phyloP scores from a whole-genome alignment of 2,329 filamentous ascomycete species.

The Monosporascus sp. region DNA sequence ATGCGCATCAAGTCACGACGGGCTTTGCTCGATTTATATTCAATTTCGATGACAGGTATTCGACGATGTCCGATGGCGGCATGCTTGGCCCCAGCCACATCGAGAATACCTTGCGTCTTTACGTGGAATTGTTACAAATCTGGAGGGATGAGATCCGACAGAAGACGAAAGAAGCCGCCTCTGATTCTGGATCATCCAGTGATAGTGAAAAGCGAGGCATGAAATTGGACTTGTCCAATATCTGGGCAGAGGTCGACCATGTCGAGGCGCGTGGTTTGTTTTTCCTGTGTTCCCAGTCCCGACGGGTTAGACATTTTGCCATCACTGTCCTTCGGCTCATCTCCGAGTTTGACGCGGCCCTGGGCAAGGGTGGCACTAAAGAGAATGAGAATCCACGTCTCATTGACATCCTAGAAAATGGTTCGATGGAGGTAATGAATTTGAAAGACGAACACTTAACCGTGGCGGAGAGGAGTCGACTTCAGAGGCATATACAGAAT shows the following conservation, averaged over 20 bases:
- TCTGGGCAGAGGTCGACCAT: constrained; percentile 92
- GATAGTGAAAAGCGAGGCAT: constrained; percentile 64
- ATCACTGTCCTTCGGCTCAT: constrained; percentile 89
- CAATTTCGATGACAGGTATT: constrained; percentile 95
- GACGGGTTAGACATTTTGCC: constrained; percentile 81
- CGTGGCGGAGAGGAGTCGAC: constrained; percentile 83
- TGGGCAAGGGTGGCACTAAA: constrained; percentile 59
- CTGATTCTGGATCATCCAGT: constrained; percentile 58
- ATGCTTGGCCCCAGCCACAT: constrained; percentile 94
- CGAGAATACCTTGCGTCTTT: constrained; percentile 85
- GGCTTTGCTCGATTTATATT: constrained; percentile 98
- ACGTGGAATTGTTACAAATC: constrained; percentile 88
- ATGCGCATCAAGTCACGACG: constrained; percentile 93
- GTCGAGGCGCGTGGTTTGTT: constrained; percentile 95
- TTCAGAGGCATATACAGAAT: constrained; percentile 84
- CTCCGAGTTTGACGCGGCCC: constrained; percentile 84
- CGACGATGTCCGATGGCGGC: constrained; percentile 95
- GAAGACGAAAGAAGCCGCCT: constrained; percentile 69
- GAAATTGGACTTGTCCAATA: constrained; percentile 78
- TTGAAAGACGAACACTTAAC: constrained; percentile 89
- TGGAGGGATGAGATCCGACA: constrained; percentile 97
- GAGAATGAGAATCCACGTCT: constrained; percentile 66
- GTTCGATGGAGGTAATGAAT: constrained; percentile 82
- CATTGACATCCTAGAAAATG: constrained; percentile 87
- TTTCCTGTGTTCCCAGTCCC: constrained; percentile 93